Evolutionary conservation across 164 flowering plant species (phyloP).

Genomic region (Chimonanthus praecox): DNA sequence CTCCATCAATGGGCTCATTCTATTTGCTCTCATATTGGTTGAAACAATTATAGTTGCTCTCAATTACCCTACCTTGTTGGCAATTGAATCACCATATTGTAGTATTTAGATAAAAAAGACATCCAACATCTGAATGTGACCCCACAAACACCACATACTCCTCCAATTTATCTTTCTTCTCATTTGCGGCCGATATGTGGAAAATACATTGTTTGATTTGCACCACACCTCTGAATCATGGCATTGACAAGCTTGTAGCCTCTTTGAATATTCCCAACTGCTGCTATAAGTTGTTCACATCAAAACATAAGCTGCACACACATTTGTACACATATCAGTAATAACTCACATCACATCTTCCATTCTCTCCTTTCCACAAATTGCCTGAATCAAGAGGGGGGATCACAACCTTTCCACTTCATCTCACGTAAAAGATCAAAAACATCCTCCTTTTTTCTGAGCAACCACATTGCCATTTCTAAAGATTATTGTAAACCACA

Average conservation of each 20-base stretch:
- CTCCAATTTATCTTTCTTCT: constrained; percentile 81
- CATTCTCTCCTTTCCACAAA: constrained; percentile 57
- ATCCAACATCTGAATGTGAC: constrained; percentile 52
- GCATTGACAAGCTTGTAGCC: constrained; percentile 61
- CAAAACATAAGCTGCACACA: constrained; percentile 74
- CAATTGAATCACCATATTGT: constrained; percentile 63
- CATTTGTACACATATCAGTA: constrained; percentile 58
- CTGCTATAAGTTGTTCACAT: constrained; percentile 74
- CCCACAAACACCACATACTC: constrained; percentile 62
- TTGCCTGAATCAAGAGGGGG: constrained; percentile 78
- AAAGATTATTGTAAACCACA: constrained; percentile 72
- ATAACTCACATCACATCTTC: constrained; percentile 74
- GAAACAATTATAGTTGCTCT: constrained; percentile 53
- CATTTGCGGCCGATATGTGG: constrained; percentile 69
- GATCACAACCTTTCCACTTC: constrained; percentile 63
- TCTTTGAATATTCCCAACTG: constrained; percentile 68
- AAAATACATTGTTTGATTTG: constrained; percentile 57
- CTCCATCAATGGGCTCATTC: constrained; percentile 33
- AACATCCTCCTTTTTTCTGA: constrained; percentile 69
- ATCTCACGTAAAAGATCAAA: constrained; percentile 66
- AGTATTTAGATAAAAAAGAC: constrained; percentile 54
- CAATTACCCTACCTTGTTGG: constrained; percentile 72
- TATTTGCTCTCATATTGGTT: constrained; percentile 64
- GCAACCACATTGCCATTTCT: constrained; percentile 59
- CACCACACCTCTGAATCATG: constrained; percentile 60